These are phyloP conservation scores for Diplodia corticola DNA, from an alignment of 2,329 filamentous ascomycete species.

Conservation along the genomic window DNA sequence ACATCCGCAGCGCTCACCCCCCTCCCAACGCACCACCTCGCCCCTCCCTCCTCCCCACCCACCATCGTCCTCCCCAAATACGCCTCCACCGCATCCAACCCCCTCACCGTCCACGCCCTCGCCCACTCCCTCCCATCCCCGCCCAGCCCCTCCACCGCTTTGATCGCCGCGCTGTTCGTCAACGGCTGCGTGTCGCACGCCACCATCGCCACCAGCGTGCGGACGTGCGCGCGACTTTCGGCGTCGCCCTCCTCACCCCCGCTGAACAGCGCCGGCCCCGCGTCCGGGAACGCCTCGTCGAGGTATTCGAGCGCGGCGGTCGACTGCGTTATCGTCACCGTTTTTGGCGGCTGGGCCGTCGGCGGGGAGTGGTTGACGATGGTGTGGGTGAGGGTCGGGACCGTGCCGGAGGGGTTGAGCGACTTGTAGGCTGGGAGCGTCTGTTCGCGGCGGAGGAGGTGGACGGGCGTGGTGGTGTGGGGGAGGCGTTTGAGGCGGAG, in stretches of 20 bases:
- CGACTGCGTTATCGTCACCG: slow-evolving; percentile 50
- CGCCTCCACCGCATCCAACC: slow-evolving; percentile 59
- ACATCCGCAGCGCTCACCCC: slow-evolving; percentile 59
- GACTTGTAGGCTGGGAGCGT: slow-evolving; percentile 45
- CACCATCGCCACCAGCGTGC: slow-evolving; percentile 57
- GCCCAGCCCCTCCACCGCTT: slow-evolving; percentile 49
- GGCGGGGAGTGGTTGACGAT: neutral
- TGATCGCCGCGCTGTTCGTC: slow-evolving; percentile 58
- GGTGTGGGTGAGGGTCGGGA: slow-evolving; percentile 37
- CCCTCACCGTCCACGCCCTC: slow-evolving; percentile 52
- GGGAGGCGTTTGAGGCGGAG: slow-evolving; percentile 44
- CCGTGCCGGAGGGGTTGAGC: slow-evolving; percentile 50
- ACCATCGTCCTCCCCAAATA: slow-evolving; percentile 31
- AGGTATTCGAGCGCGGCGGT: slow-evolving; percentile 63
- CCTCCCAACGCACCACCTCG: slow-evolving; percentile 58
- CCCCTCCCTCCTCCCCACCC: slow-evolving; percentile 42
- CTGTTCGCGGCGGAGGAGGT: slow-evolving; percentile 59
- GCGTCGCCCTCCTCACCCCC: slow-evolving; percentile 40
- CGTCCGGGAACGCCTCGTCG: slow-evolving; percentile 53
- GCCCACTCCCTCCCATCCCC: slow-evolving; percentile 53
- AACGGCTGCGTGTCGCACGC: slow-evolving; percentile 61
- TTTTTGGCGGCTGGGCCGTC: slow-evolving; percentile 24
- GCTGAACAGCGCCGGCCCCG: slow-evolving; percentile 50
- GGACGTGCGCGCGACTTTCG: slow-evolving; percentile 50
- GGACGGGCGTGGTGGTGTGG: slow-evolving; percentile 51